Evolutionary conservation across 108 stramenopile genomes (phyloP).

Genomic region (Conticribra guillardii): DNA sequence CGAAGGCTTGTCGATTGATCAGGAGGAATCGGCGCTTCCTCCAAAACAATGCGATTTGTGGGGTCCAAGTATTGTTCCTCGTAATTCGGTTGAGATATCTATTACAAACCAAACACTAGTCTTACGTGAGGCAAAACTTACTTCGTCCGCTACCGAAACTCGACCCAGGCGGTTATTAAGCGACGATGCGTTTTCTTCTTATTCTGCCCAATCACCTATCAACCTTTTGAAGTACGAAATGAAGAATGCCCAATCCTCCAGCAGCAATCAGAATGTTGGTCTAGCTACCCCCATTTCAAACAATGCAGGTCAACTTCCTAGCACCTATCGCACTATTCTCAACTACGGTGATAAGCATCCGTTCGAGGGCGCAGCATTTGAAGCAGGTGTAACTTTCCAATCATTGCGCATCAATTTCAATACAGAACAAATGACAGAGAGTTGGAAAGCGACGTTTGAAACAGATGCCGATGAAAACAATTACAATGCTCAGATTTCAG

Average conservation of each 20-base stretch:
- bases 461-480: background rate
- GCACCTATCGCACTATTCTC: conserved; percentile 29
- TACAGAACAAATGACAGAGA: conserved; percentile 23
- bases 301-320: conserved; percentile 7
- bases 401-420: conserved; percentile 42
- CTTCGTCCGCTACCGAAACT: conserved; percentile 19
- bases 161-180: background rate
- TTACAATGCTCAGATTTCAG: conserved; percentile 26
- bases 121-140: conserved; percentile 36
- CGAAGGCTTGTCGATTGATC: background rate
- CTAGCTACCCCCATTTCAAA: conserved; percentile 17
- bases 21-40: conserved; percentile 2
- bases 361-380: conserved; percentile 7
- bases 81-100: conserved; percentile 13
- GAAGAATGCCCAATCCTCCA: conserved; percentile 10
- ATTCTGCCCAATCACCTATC: background rate
- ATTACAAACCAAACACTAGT: background rate
- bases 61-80: conserved; percentile 46
- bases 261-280: background rate
- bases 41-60: conserved; percentile 42
- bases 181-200: background rate
- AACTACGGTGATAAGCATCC: conserved; percentile 38
- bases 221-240: conserved; percentile 18
- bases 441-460: background rate
- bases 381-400: conserved; percentile 11